Percentiles rank a stretch among this genome's conserved stretches.
These are phyloP conservation scores for Cladophialophora chaetospira DNA, from an alignment of 2,329 filamentous ascomycete genomes.

Conservation along the genomic window DNA sequence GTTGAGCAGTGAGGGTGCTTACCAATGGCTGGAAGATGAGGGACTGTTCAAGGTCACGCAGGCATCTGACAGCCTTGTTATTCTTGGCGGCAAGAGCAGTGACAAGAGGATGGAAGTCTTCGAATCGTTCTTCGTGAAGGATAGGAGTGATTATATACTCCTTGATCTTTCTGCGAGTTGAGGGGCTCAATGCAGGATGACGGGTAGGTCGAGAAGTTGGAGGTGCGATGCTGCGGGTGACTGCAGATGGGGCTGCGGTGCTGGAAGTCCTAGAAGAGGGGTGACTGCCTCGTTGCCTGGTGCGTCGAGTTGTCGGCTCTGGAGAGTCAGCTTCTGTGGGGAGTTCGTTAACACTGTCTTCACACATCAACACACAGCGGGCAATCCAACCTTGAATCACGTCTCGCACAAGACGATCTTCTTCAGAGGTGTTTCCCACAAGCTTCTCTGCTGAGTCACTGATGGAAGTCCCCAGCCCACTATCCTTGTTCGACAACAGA, in stretches of 20 bases:
- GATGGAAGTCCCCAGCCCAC: conserved; percentile 27
- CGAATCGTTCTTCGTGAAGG: conserved; percentile 69
- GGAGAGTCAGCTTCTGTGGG: conserved; percentile 31
- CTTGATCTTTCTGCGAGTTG: conserved; percentile 75
- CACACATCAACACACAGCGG: conserved; percentile 33
- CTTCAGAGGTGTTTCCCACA: conserved; percentile 33
- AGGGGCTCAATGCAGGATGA: conserved; percentile 65
- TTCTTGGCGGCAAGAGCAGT: conserved; percentile 69
- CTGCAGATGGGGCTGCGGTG: conserved; percentile 46
- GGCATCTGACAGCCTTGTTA: conserved; percentile 82
- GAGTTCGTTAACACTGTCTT: conserved; percentile 30
- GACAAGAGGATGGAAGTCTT: conserved; percentile 79
- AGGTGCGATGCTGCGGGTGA: conserved; percentile 62
- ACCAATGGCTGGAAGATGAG: conserved; percentile 89
- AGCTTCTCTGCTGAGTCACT: conserved; percentile 33
- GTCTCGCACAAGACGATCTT: conserved; percentile 29
- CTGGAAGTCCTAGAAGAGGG: conserved; percentile 16
- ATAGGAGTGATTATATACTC: conserved; percentile 78
- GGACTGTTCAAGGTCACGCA: conserved; percentile 92
- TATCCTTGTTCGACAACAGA: conserved; percentile 39
- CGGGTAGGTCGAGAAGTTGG: conserved; percentile 49
- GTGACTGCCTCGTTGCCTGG: conserved; percentile 18
- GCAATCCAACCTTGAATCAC: conserved; percentile 36
- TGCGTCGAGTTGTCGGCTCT: conserved; percentile 23
- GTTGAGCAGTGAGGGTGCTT: conserved; percentile 60